Conservation (phyloP, 108 stramenopile genomes). For the Nitzschia palea region DNA sequence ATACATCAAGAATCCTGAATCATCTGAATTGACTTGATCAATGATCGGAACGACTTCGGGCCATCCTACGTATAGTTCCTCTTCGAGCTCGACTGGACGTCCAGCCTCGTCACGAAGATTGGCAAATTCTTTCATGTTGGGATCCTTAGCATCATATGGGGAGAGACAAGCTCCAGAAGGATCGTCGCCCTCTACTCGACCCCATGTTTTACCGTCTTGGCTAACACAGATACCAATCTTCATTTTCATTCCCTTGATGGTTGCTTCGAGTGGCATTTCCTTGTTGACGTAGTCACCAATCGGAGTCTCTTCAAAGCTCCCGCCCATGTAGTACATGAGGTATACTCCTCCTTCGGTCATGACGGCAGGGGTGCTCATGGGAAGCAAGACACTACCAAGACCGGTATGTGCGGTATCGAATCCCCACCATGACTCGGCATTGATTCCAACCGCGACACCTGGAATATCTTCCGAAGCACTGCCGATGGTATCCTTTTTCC, state of each 20-base stretch:
- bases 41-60: conserved; percentile 81
- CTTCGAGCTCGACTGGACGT: conserved; percentile 42
- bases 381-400: conserved; percentile 84
- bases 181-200: conserved; percentile 83
- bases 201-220: conserved; percentile 91
- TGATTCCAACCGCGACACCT: conserved; percentile 77
- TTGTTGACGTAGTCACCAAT: conserved; percentile 51
- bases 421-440: conserved; percentile 91
- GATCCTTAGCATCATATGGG: conserved; percentile 56
- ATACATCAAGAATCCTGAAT: conserved; percentile 87
- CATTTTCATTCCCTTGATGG: conserved; percentile 86
- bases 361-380: conserved; percentile 81
- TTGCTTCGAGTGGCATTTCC: conserved; percentile 46
- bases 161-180: conserved; percentile 75
- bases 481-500: conserved; percentile 62
- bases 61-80: conserved; percentile 92
- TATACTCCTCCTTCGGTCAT: conserved; percentile 86
- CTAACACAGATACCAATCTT: conserved; percentile 88
- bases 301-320: conserved; percentile 75
- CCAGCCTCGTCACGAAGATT: conserved; percentile 49
- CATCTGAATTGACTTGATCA: conserved; percentile 29
- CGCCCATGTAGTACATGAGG: conserved; percentile 92
- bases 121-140: conserved; percentile 37
- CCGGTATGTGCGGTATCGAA: conserved; percentile 92
- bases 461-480: conserved; percentile 53